These are phyloP conservation scores for Leishmania lainsoni DNA, from an alignment of 208 protist genomes.

Conservation along the genomic window DNA sequence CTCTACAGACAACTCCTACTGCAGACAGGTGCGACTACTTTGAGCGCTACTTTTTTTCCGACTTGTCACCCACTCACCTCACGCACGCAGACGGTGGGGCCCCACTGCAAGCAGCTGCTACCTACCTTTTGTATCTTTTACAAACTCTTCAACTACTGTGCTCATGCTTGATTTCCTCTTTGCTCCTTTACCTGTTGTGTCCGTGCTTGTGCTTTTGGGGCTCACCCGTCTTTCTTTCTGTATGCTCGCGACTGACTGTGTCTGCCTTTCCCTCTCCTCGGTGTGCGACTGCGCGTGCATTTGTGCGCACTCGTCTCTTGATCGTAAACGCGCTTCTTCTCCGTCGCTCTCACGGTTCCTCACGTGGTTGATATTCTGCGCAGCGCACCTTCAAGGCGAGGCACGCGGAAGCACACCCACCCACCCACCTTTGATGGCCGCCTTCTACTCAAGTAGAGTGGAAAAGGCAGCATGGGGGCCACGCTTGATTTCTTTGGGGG, in stretches of 20 bases:
- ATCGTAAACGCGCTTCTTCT: background rate
- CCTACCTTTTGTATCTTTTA: background rate
- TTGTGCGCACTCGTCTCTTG: background rate
- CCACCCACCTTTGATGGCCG: background rate
- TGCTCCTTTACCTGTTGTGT: background rate
- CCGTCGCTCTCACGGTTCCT: background rate
- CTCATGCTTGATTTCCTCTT: background rate
- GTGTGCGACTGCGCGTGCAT: background rate
- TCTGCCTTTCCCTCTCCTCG: background rate
- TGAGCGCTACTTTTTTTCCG: background rate
- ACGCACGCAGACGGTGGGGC: background rate
- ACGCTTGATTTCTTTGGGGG: background rate
- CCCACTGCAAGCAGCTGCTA: background rate
- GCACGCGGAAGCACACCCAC: background rate
- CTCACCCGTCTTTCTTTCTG: background rate
- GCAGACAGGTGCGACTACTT: background rate
- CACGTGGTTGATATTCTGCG: background rate
- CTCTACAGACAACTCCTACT: background rate
- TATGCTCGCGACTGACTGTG: background rate
- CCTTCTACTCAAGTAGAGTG: background rate
- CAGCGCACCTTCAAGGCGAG: background rate
- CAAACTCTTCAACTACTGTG: no score
- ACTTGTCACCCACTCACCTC: background rate
- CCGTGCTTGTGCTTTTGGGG: background rate
- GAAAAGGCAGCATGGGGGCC: background rate